A percentile compares a stretch with the other conserved stretches of the same genome.
Conservation (phyloP, 331 rosid species). For the Saraca asoca region DNA sequence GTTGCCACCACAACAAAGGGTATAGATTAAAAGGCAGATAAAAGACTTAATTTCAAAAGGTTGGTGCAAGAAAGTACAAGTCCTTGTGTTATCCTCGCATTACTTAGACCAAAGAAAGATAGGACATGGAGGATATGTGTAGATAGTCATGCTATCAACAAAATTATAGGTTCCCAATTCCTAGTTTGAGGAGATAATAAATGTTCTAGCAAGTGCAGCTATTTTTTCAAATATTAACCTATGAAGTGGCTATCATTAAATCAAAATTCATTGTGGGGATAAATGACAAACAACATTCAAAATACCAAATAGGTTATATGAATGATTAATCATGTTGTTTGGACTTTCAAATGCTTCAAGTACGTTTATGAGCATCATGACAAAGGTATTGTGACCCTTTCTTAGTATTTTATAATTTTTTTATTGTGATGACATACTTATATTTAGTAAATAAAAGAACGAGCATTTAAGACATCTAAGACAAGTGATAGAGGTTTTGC, state of each 20-base stretch:
- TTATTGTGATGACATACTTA: background rate
- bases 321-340: background rate
- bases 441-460: background rate
- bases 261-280: background rate
- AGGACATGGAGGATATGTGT: background rate
- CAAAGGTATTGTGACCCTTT: background rate
- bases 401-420: background rate
- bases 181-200: background rate
- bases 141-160: background rate
- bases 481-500: no score
- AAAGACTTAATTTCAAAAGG: background rate
- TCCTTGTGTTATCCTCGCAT: background rate
- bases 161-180: background rate
- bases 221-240: background rate
- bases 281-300: background rate
- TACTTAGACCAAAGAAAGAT: background rate
- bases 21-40: background rate
- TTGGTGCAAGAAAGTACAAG: background rate
- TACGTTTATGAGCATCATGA: constrained; percentile 2
- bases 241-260: background rate
- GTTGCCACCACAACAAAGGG: background rate
- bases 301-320: background rate
- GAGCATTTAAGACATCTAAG: no score
- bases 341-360: background rate
- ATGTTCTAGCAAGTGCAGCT: background rate